Conservation (phyloP, 2,329 filamentous ascomycete species). For the Sclerotinia borealis region DNA sequence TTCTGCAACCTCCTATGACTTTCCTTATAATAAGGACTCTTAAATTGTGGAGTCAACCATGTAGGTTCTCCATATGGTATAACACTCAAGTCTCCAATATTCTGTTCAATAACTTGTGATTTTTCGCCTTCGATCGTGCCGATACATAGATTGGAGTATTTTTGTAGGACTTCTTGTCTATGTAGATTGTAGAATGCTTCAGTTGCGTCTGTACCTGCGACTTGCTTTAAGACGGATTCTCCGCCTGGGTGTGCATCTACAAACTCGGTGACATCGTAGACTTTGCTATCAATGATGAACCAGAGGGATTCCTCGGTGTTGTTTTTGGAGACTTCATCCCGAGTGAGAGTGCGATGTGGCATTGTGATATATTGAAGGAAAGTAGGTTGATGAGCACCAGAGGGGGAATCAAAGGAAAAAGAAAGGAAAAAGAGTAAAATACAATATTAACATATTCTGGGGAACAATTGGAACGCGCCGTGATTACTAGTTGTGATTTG, state of each 20-base stretch:
- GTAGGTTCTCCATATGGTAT: constrained; percentile 83
- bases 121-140: constrained; percentile 71
- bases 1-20: constrained; percentile 63
- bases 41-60: constrained; percentile 73
- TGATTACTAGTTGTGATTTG: not conserved
- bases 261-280: constrained; percentile 84
- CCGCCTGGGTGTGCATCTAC: constrained; percentile 76
- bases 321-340: constrained; percentile 67
- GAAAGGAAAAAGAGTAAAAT: not conserved
- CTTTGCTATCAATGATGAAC: constrained; percentile 80
- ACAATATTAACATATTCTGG: not conserved
- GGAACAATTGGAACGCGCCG: not conserved
- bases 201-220: constrained; percentile 77
- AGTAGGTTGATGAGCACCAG: not conserved
- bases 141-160: constrained; percentile 69
- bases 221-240: constrained; percentile 70
- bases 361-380: constrained; percentile 16
- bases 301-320: constrained; percentile 63
- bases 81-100: constrained; percentile 64
- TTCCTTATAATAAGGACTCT: constrained; percentile 74
- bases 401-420: not conserved
- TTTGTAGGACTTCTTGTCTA: constrained; percentile 78
- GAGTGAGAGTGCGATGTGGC: constrained; percentile 37
- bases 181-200: constrained; percentile 87
- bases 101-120: constrained; percentile 63